Base-by-base conservation (phyloP, 2,329 filamentous ascomycete genomes). In the Sporothrix curviconia region DNA sequence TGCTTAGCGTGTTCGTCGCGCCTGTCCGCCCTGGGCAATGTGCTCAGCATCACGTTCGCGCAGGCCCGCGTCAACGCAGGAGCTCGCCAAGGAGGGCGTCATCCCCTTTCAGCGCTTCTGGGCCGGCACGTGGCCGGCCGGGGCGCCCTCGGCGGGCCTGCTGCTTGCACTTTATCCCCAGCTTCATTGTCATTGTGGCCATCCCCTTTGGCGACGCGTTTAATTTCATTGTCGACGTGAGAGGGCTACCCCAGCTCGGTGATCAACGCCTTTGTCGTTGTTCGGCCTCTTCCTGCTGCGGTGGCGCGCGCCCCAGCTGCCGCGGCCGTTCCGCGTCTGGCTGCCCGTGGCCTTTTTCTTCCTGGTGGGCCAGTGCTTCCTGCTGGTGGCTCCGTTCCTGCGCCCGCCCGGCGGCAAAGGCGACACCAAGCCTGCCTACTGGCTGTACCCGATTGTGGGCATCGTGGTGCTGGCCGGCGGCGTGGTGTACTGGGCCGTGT, bases 81-180 rank as follows among this genome's bases (percentile, higher is more conserved):
- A 86, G 67, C 77, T 86, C n/a, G 84, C 82, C 9, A 80, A 83
- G 12, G 83, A 87, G 68, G 84, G 83, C 28, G 76, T 87, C 22
- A 69, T 87, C 1, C 84, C 84, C 1, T 84, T 80, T 58, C 82
- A 81, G 0, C 71, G 74, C 1, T 73, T 87, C 64, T 86, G 81
- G 76, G 83, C 83, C 12, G 81, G 78, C 67, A 85, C 84, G 65
- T 81, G 79, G 69, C 86, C 86, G 0, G 86, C 84, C 60, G 82
- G 84, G 57, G 78, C 86, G 0, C 86, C 85, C 0, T 77, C 81
- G n/a, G 73, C 82, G 7, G 71, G 78, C 1, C 70, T 83, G 14
- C 80, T 87, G 63, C 74, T n/a, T 87, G 34, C 84, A 87, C 67
- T 87, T 82, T 76, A 65, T 84, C n/a, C 76, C 86, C 4, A 85